These are phyloP conservation scores for Linnemannia exigua DNA, from an alignment of 192 early-diverging fungal species.

Conservation along the genomic window DNA sequence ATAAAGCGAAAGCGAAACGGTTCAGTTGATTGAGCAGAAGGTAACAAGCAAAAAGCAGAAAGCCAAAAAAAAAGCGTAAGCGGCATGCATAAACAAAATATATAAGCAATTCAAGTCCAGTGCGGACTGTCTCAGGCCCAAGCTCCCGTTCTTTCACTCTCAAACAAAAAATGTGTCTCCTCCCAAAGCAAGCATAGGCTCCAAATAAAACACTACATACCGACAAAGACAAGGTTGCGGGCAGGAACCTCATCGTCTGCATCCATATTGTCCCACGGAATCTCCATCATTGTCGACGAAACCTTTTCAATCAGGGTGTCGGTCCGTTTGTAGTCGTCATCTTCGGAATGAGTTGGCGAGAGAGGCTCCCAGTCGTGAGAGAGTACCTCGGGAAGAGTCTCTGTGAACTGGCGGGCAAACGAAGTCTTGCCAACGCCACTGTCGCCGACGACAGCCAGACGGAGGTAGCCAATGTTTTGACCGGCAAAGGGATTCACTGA, in stretches of 20 bases:
- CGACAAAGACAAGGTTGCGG: constrained; percentile 52
- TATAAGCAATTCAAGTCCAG: neutral
- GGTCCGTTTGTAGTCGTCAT: constrained; percentile 38
- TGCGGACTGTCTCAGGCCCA: too few species aligned
- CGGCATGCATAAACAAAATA: neutral
- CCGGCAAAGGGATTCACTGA: constrained; percentile 53
- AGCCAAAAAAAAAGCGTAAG: neutral
- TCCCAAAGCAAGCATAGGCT: neutral
- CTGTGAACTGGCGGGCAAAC: constrained; percentile 53
- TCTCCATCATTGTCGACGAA: constrained; percentile 57
- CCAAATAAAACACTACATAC: constrained; percentile 14
- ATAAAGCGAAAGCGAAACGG: too few species aligned
- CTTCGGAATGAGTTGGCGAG: constrained; percentile 12
- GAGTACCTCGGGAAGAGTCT: constrained; percentile 51
- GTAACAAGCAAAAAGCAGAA: neutral
- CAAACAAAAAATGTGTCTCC: neutral
- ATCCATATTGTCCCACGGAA: constrained; percentile 58
- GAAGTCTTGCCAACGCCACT: constrained; percentile 57
- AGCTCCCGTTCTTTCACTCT: neutral
- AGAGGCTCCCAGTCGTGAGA: constrained; percentile 47
- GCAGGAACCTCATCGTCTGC: constrained; percentile 55
- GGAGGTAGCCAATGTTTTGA: constrained; percentile 58
- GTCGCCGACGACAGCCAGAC: constrained; percentile 57
- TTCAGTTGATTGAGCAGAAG: too few species aligned
- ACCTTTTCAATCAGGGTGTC: constrained; percentile 41